Evolutionary conservation across 2,329 filamentous ascomycete species (phyloP), one percentile per base, ranked within the genome.

Genomic region (Fusarium sp.): DNA sequence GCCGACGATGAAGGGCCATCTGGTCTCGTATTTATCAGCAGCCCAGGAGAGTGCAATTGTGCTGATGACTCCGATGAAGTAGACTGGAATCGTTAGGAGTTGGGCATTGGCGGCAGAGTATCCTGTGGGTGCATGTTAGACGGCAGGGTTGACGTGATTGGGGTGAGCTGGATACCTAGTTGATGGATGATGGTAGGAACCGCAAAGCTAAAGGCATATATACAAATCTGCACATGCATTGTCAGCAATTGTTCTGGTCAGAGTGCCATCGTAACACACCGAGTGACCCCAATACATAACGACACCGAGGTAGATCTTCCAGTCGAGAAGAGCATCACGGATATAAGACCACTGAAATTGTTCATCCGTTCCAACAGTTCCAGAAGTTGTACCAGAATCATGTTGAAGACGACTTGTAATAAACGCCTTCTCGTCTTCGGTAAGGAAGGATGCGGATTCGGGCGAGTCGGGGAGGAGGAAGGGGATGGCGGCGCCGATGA

Each of bases 71-170:
- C 34, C 66, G 8, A 56, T 18, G 6, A 40, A 40, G n/a, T 68
- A 68, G 5, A 68, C 54, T 2, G 66, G 66, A 24, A 64, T 45
- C 6, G 66, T 64, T 3, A 68, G 27, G 10, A 68, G 61, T 27
- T 68, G 66, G 2, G 66, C 66, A 8, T 68, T 11, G 4, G 60
- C 66, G 9, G 66, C 31, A 2, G 42, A 31, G 34, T 68, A 68
- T 7, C 35, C 35, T 37, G 34, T 37, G 29, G 29, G 29, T 10
- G 2, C 2, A 31, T 11, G 29, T 31, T 31, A 31, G 29, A 3
- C 11, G 29, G 29, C 8, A 31, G 29, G 29, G 8, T 4, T 11
- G 2, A 31, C 29, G 10, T 31, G 29, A 31, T 27, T 31, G 29
- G 29, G 29, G 29, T 31, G 29, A 31, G 29, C 10, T 8, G 4